A percentile compares a stretch with the other conserved stretches of the same genome.
phyloP scores from a whole-genome alignment of 208 protist species.

The Naegleria gruberi region DNA sequence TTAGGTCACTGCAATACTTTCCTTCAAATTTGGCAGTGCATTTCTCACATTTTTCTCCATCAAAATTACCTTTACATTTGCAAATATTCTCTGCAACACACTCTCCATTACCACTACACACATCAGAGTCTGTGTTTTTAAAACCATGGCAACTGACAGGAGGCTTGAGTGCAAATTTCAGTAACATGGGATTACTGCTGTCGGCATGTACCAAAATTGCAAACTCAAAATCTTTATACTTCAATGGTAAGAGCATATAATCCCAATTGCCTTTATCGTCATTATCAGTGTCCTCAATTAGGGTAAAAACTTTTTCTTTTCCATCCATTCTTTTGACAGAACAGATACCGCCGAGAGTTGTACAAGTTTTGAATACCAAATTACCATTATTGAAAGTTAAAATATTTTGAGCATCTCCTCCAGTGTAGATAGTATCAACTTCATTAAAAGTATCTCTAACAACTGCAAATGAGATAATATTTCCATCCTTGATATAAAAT shows the following conservation, averaged over 20 bases:
- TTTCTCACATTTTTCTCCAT: not conserved
- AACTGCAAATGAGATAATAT: too few species aligned
- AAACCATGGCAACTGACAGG: not conserved
- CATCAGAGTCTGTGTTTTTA: not conserved
- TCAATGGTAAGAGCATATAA: not conserved
- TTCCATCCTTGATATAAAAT: too few species aligned
- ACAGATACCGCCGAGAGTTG: too few species aligned
- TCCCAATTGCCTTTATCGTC: not conserved
- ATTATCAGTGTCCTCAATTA: not conserved
- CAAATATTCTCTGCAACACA: not conserved
- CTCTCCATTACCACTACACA: not conserved
- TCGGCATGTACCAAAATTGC: not conserved
- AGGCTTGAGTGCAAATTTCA: not conserved
- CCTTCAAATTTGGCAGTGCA: not conserved
- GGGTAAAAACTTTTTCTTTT: not conserved
- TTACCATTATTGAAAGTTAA: too few species aligned
- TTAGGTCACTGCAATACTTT: not conserved
- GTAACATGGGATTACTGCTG: not conserved
- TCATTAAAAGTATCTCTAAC: too few species aligned
- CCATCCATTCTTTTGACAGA: too few species aligned
- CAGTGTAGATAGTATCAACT: too few species aligned
- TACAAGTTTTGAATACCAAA: too few species aligned
- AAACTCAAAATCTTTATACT: not conserved
- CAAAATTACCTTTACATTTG: not conserved
- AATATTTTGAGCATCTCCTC: too few species aligned